phyloP scores from a whole-genome alignment of 306 rosid species.

The Vigna reflexopilosa region DNA sequence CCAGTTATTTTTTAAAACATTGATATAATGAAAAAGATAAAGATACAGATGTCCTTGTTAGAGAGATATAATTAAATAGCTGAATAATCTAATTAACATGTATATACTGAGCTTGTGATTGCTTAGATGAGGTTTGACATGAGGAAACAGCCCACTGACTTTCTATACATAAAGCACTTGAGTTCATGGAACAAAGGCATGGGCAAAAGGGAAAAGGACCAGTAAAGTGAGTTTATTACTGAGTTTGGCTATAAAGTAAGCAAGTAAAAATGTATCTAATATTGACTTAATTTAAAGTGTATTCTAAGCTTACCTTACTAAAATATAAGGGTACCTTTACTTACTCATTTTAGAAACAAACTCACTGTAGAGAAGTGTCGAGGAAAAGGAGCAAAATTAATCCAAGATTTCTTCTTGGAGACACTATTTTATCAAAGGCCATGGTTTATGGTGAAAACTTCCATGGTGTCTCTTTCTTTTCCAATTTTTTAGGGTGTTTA shows the following conservation, averaged over 20 bases:
- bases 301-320: background rate
- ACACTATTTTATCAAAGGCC: conserved; percentile 34
- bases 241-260: conserved; percentile 28
- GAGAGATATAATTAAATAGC: background rate
- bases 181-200: background rate
- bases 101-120: background rate
- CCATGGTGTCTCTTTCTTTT: conserved; percentile 25
- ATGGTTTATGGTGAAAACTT: conserved; percentile 49
- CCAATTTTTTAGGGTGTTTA: conserved; percentile 24
- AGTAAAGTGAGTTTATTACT: background rate
- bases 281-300: conserved; percentile 9
- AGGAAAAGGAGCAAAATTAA: conserved; percentile 33
- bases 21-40: background rate
- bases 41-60: background rate
- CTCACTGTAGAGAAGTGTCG: conserved; percentile 19
- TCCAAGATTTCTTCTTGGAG: conserved; percentile 40
- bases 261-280: conserved; percentile 19
- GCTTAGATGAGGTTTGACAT: conserved; percentile 35
- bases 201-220: background rate
- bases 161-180: conserved; percentile 15
- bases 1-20: background rate
- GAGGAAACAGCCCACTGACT: conserved; percentile 40
- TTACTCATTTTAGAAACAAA: conserved; percentile 18
- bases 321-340: conserved; percentile 18
- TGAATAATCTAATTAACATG: background rate